phyloP scores from a whole-genome alignment of 2,329 filamentous ascomycete species.

The Xylariaceae sp. region DNA sequence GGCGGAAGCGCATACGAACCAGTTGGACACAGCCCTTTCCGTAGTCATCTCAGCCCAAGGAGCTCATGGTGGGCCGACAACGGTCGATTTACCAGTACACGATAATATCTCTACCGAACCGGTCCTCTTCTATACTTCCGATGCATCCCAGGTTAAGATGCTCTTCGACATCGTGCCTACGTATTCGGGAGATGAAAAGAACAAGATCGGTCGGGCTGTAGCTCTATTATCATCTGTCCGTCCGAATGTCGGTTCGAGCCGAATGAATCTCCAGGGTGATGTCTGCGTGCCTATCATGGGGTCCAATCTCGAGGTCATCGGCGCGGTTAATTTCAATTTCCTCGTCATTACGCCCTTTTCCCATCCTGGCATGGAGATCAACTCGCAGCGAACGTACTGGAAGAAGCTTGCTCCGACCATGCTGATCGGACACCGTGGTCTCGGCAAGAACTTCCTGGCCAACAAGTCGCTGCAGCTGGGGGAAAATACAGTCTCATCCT shows the following conservation, averaged over 20 bases:
- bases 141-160: constrained; percentile 77
- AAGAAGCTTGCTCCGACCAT: constrained; percentile 86
- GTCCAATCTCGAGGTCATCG: constrained; percentile 82
- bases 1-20: constrained; percentile 81
- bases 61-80: constrained; percentile 78
- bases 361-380: constrained; percentile 90
- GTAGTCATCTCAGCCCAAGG: constrained; percentile 83
- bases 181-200: constrained; percentile 83
- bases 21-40: constrained; percentile 90
- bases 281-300: constrained; percentile 88
- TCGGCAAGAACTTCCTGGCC: constrained; percentile 84
- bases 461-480: constrained; percentile 88
- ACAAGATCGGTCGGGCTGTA: constrained; percentile 84
- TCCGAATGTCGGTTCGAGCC: constrained; percentile 73
- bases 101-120: constrained; percentile 93
- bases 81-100: constrained; percentile 88
- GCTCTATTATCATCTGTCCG: constrained; percentile 84
- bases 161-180: constrained; percentile 95
- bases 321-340: constrained; percentile 95
- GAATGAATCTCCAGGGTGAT: constrained; percentile 90
- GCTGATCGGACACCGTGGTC: constrained; percentile 66
- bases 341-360: constrained; percentile 89
- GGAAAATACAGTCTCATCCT: constrained; percentile 93
- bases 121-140: constrained; percentile 77
- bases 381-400: constrained; percentile 91